Evolutionary conservation across 1,139 yeast genomes (phyloP), one percentile per base, ranked within the genome.

Genomic region (Yamadazyma spencermartinsiae): DNA sequence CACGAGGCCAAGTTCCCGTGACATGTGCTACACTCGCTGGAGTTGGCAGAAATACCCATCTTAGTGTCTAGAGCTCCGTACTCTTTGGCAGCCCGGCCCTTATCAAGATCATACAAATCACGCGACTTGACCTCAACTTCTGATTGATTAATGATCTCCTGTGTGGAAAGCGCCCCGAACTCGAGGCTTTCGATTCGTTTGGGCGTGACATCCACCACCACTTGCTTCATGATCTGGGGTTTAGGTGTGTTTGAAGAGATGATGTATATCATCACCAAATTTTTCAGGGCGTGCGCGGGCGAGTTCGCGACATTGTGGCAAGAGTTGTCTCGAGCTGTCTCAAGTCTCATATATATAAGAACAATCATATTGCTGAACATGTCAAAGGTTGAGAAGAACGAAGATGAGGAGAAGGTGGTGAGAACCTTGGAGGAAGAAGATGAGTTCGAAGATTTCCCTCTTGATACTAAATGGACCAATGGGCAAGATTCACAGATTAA

Each of bases 381-480:
- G n/a, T n/a, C n/a, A n/a, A n/a, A n/a, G n/a, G n/a, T n/a, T n/a
- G n/a, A n/a, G n/a, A n/a, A n/a, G n/a, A n/a, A n/a, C n/a, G n/a
- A n/a, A 28, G 31, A 28, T 12, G 63, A 61, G 40, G 54, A 68
- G 41, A 65, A 68, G 48, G 61, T 69, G 28, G 68, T 77, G 55
- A 77, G 78, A 54, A 76, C 90, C 2, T 68, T 88, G 41, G 96
- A 88, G 56, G 96, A 87, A 52, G 96, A 89, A 56, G 96, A 89
- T 59, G 96, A 88, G 61, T 89, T 89, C 60, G 97, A 89, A 67
- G 97, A 89, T 57, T 89, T 89, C 63, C 96, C 96, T 3, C 89
- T 80, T 38, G 96, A 87, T 53, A 56, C 65, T 25, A 79, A 84
- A 62, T 69, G 69, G 86, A 58, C 60, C 12, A 50, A 42, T 27